A percentile compares a stretch with the other conserved stretches of the same genome.
Conservation (phyloP, 164 flowering plant genomes). For the Saururus chinensis region DNA sequence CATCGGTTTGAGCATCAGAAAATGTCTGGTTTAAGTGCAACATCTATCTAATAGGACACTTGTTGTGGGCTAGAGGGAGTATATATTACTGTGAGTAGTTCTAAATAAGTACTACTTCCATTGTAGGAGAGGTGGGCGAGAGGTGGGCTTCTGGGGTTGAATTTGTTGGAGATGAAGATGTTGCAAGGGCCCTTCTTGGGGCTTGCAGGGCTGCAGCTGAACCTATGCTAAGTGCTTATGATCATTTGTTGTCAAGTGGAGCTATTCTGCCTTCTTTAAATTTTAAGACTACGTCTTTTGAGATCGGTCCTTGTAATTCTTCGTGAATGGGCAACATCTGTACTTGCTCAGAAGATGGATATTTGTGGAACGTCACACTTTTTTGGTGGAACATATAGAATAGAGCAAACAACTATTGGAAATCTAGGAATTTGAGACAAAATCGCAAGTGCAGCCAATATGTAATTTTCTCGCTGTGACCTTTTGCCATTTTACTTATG, state of each 20-base stretch:
- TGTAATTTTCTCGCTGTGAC: slow-evolving; percentile 28
- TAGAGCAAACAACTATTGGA: slow-evolving; percentile 33
- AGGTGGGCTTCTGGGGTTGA: slow-evolving; percentile 57
- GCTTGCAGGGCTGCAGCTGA: slow-evolving; percentile 93
- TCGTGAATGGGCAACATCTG: slow-evolving; percentile 91
- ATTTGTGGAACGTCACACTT: slow-evolving; percentile 65
- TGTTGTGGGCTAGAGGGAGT: no score
- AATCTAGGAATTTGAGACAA: slow-evolving; percentile 84
- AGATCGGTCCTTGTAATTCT: slow-evolving; percentile 77
- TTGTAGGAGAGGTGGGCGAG: slow-evolving; percentile 81
- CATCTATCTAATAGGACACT: no score
- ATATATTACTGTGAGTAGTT: no score
- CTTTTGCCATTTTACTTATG: neutral
- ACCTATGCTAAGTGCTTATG: slow-evolving; percentile 77
- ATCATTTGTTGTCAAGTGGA: slow-evolving; percentile 72
- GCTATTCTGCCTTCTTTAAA: slow-evolving; percentile 69
- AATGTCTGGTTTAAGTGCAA: slow-evolving; percentile 82
- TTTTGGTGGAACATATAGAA: slow-evolving; percentile 45
- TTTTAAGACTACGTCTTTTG: slow-evolving; percentile 68
- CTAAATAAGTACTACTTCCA: neutral
- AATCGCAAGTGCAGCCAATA: slow-evolving; percentile 86
- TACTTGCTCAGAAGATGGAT: slow-evolving; percentile 66
- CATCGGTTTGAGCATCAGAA: slow-evolving; percentile 86
- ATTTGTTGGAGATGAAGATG: slow-evolving; percentile 83
- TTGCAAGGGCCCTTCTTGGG: slow-evolving; percentile 84